Evolutionary conservation across 805 yeast species (phyloP), one percentile per base, ranked within the genome.

Genomic region (Wickerhamiella kazuoi): DNA sequence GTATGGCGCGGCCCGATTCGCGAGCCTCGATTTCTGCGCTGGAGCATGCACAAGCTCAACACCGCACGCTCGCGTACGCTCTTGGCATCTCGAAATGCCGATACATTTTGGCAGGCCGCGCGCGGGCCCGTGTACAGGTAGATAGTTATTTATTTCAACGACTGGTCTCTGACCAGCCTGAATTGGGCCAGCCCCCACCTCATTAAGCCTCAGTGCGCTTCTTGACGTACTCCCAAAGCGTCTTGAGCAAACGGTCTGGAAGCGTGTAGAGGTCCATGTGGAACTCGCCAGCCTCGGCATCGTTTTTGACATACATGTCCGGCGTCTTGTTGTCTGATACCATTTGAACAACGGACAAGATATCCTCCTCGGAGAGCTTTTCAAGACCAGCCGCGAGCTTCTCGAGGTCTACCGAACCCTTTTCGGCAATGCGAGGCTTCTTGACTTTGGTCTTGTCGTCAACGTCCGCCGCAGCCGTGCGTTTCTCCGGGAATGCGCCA

Each of bases 241-340:
- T 80, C 64, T 81, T 83, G 56, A 90, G 69, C 56, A 90, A 65
- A 32, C 79, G 74, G 56, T 87, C 96, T 17, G 97, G 97, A 48
- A 87, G 66, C 21, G 96, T 86, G 60, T 74, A 86, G 50, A 87
- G 69, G 62, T 87, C 98, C 81, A 87, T 82, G 40, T 93, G 83
- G 59, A 90, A 87, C 64, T 90, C 97, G 39, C 98, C 98, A 51
- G 82, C 87, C 45, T 87, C 97, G 37, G 82, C 84, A 53, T 87
- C 94, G 58, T 90, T 87, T 56, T 86, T 86, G 50, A 87, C 79
- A 60, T 79, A 84, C 94, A 87, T 87, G 36, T 87, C 97, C 34
- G 82, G 74, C 4, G 97, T 83, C 55, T 82, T 73, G 62, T 90
- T 90, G 58, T 87, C 97, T 34, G 94, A 84, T 31, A 87, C 90